A percentile compares a stretch with the other conserved stretches of the same genome.
Conservation (phyloP, 257 asterid species). For the Solanum habrochaites region DNA sequence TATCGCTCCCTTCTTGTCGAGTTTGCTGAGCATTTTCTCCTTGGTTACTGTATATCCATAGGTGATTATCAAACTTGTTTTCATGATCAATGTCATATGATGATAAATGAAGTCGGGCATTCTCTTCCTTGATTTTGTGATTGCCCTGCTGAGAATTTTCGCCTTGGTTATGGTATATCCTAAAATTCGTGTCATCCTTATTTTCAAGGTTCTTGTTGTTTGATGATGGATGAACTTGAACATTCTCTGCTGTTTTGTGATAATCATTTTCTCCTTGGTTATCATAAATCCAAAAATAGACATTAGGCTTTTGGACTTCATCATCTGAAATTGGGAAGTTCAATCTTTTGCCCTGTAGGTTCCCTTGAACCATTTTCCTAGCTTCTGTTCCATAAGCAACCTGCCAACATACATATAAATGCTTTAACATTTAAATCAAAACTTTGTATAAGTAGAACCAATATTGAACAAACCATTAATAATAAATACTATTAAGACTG, state of each 20-base stretch:
- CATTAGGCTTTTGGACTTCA: background rate
- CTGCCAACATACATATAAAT: conserved; percentile 13
- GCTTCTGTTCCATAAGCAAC: conserved; percentile 14
- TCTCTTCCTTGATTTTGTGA: background rate
- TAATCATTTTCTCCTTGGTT: background rate
- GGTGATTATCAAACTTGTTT: background rate
- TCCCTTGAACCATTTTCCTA: background rate
- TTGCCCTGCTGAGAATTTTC: background rate
- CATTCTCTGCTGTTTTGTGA: background rate
- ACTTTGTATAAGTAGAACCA: background rate
- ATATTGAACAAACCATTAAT: background rate
- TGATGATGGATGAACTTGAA: background rate
- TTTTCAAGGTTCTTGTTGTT: background rate
- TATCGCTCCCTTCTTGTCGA: too few relatives aligned
- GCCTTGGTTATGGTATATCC: background rate
- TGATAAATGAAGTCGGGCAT: background rate
- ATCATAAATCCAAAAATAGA: background rate
- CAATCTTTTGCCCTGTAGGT: background rate
- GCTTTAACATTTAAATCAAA: background rate
- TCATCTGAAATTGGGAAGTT: background rate
- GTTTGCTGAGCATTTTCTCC: background rate
- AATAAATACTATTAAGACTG: background rate
- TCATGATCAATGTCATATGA: background rate
- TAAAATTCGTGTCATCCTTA: background rate
- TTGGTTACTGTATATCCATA: background rate